Conservation (phyloP, 106 monocot genomes). For the Gastrodia elata region DNA sequence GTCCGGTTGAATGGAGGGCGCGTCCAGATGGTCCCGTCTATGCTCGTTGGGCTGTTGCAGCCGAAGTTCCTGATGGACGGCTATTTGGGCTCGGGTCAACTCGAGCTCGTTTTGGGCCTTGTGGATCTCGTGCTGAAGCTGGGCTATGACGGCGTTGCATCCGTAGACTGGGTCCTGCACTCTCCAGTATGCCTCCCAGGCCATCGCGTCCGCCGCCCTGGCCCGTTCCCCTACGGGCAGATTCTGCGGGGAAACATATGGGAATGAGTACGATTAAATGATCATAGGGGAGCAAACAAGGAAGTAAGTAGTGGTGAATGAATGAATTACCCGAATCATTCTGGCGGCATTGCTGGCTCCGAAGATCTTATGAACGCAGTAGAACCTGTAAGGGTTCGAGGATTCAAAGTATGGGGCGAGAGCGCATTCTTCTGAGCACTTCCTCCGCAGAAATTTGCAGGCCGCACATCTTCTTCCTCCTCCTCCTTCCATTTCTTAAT, state of each 20-base stretch:
- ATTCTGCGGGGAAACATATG: slow-evolving; percentile 5
- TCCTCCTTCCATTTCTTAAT: too few relatives aligned
- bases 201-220: slow-evolving; percentile 24
- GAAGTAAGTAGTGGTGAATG: too few relatives aligned
- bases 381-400: slow-evolving; percentile 37
- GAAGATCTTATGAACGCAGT: slow-evolving; percentile 49
- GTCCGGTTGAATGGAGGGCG: not conserved
- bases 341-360: slow-evolving; percentile 44
- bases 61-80: not conserved
- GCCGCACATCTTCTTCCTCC: slow-evolving; percentile 40
- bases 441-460: slow-evolving; percentile 45
- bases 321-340: slow-evolving; percentile 38
- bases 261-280: too few relatives aligned
- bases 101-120: slow-evolving; percentile 17
- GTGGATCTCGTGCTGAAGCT: slow-evolving; percentile 19
- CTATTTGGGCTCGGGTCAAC: slow-evolving; percentile 6
- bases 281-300: too few relatives aligned
- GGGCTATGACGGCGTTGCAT: slow-evolving; percentile 12
- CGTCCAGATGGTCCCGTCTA: not conserved
- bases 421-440: slow-evolving; percentile 51
- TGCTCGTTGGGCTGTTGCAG: not conserved
- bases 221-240: slow-evolving; percentile 13
- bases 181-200: slow-evolving; percentile 32
- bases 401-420: slow-evolving; percentile 50
- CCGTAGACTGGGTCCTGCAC: slow-evolving; percentile 28